phyloP scores from a whole-genome alignment of 768 basidiomycete species.

The Leccinum broughii region DNA sequence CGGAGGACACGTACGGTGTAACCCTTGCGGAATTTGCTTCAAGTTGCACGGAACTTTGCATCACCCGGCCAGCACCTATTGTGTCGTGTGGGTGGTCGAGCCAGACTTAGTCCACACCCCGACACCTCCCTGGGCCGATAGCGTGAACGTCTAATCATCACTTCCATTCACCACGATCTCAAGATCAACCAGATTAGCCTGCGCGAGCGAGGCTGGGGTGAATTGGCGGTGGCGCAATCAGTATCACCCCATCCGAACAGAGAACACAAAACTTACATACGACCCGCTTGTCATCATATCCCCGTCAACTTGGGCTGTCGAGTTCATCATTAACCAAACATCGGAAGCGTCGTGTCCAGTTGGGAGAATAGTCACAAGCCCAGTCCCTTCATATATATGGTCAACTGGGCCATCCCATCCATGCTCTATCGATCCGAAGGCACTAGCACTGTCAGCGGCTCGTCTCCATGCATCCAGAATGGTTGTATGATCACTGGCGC shows the following conservation, averaged over 20 bases:
- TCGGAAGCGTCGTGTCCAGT: slow-evolving; percentile 40
- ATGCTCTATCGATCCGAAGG: slow-evolving; percentile 55
- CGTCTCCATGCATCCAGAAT: slow-evolving; percentile 53
- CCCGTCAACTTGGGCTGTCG: slow-evolving; percentile 45
- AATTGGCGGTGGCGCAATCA: slow-evolving; percentile 39
- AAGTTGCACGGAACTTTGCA: too few relatives aligned
- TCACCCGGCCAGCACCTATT: slow-evolving; percentile 12
- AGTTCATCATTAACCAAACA: slow-evolving; percentile 52
- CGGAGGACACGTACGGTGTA: slow-evolving; percentile 42
- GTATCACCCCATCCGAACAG: too few relatives aligned
- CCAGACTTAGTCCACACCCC: slow-evolving; percentile 53
- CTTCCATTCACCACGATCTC: slow-evolving; percentile 2
- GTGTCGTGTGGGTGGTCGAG: slow-evolving; percentile 42
- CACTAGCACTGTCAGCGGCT: slow-evolving; percentile 48
- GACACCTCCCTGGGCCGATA: slow-evolving; percentile 55
- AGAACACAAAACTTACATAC: slow-evolving; percentile 40
- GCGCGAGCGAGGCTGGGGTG: slow-evolving; percentile 49
- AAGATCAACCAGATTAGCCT: too few relatives aligned
- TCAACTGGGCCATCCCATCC: slow-evolving; percentile 46
- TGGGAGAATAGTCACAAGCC: slow-evolving; percentile 42
- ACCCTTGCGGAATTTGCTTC: too few relatives aligned
- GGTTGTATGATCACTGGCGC: slow-evolving; percentile 52
- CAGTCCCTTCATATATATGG: slow-evolving; percentile 43
- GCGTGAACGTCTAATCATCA: slow-evolving; percentile 44
- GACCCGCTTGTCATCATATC: slow-evolving; percentile 50